Conservation (phyloP, 345 rosid species). For the Eucalyptus polyanthemos region DNA sequence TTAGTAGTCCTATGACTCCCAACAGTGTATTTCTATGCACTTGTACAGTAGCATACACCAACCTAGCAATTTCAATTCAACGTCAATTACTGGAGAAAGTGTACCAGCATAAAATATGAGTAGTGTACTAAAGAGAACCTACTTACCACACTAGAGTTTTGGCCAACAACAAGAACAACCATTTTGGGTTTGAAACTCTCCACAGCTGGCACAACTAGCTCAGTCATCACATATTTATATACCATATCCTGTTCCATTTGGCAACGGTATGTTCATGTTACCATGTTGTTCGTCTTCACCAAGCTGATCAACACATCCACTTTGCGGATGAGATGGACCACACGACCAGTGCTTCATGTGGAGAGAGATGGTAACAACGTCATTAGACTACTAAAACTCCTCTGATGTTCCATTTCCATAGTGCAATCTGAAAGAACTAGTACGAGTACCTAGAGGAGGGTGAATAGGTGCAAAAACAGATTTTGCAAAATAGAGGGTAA, state of each 20-base stretch:
- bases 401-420: slow-evolving; percentile 82
- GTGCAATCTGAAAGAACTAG: neutral
- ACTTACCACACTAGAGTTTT: slow-evolving; percentile 89
- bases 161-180: slow-evolving; percentile 68
- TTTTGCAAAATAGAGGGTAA: no score
- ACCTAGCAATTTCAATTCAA: neutral
- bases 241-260: slow-evolving; percentile 69
- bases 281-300: slow-evolving; percentile 70
- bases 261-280: slow-evolving; percentile 71
- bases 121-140: neutral
- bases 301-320: slow-evolving; percentile 55
- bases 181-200: slow-evolving; percentile 45
- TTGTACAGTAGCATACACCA: neutral
- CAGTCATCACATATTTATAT: slow-evolving; percentile 40
- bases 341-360: slow-evolving; percentile 94
- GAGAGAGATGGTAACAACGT: slow-evolving; percentile 65
- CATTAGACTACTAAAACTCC: slow-evolving; percentile 50
- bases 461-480: no score
- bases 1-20: neutral
- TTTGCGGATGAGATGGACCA: slow-evolving; percentile 83
- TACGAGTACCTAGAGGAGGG: no score
- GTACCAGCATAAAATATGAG: neutral
- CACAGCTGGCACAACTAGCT: slow-evolving; percentile 54
- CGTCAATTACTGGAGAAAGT: neutral
- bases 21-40: neutral